Evolutionary conservation across 768 basidiomycete species (phyloP).

Genomic region (Suillus placidus): DNA sequence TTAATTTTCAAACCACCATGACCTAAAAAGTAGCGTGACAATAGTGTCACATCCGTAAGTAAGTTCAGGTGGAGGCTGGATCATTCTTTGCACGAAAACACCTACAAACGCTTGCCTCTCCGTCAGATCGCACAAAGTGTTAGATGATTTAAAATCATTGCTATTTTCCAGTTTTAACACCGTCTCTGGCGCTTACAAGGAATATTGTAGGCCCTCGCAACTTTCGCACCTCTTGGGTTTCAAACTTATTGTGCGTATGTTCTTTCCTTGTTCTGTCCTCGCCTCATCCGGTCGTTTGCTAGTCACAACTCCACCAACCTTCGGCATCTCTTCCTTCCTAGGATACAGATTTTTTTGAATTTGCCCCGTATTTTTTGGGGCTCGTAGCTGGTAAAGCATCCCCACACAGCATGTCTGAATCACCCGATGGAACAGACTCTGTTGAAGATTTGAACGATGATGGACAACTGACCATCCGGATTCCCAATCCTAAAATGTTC

Average conservation of each 20-base stretch:
- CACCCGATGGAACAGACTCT: conserved; percentile 41
- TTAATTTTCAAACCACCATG: conserved; percentile 13
- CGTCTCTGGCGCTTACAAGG: neutral
- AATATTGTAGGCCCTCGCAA: neutral
- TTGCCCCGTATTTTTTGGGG: conserved; percentile 1
- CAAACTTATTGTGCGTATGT: conserved; percentile 18
- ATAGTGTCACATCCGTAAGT: conserved; percentile 41
- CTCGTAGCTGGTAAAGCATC: neutral
- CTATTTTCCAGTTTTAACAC: neutral
- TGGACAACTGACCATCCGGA: conserved; percentile 61
- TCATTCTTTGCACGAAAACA: conserved; percentile 29
- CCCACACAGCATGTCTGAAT: conserved; percentile 36
- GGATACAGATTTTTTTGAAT: neutral
- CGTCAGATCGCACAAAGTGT: neutral
- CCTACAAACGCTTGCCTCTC: neutral
- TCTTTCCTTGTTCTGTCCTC: conserved; percentile 11
- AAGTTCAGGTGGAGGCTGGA: conserved; percentile 34
- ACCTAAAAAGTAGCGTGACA: conserved; percentile 29
- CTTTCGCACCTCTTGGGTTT: conserved; percentile 8
- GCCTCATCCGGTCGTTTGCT: conserved; percentile 15
- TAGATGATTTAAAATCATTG: neutral
- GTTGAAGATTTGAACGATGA: conserved; percentile 48
- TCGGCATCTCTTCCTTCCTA: neutral
- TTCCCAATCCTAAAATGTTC: conserved; percentile 67
- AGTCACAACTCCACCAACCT: neutral